These are phyloP conservation scores for Geotrichum citri-aurantii DNA, from an alignment of 1,139 yeast genomes.

Conservation along the genomic window DNA sequence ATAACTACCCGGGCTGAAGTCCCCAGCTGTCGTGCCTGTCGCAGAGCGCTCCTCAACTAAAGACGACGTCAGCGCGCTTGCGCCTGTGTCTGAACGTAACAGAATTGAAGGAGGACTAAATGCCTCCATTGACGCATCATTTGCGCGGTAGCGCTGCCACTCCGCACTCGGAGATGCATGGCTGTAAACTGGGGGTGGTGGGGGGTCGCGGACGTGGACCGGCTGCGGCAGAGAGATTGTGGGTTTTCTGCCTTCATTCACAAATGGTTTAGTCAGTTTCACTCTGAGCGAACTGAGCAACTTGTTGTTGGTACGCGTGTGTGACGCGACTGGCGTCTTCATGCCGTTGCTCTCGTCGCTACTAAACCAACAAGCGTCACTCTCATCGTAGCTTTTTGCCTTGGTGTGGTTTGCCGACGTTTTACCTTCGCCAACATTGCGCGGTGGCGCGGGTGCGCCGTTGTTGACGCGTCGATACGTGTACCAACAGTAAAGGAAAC, in stretches of 20 bases:
- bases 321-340: not conserved
- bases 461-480: not conserved
- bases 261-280: not conserved
- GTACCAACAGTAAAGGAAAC: constrained; percentile 22
- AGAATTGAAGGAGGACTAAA: constrained; percentile 10
- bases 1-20: too few relatives aligned
- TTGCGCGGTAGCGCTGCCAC: constrained; percentile 9
- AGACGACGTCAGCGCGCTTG: not conserved
- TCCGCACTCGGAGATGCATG: constrained; percentile 8
- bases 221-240: not conserved
- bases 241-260: not conserved
- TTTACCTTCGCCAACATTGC: constrained; percentile 2
- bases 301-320: not conserved
- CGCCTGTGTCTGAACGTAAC: not conserved
- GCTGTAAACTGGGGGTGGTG: constrained; percentile 3
- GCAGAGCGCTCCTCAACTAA: not conserved
- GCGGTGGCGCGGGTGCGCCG: not conserved
- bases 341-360: constrained; percentile 4
- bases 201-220: constrained; percentile 8
- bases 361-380: constrained; percentile 2
- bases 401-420: not conserved
- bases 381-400: constrained; percentile 4
- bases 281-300: not conserved
- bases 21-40: too few relatives aligned
- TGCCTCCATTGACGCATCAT: not conserved